Conservation (phyloP, 148 eudicot species). For the Dysphania ambrosioides region DNA sequence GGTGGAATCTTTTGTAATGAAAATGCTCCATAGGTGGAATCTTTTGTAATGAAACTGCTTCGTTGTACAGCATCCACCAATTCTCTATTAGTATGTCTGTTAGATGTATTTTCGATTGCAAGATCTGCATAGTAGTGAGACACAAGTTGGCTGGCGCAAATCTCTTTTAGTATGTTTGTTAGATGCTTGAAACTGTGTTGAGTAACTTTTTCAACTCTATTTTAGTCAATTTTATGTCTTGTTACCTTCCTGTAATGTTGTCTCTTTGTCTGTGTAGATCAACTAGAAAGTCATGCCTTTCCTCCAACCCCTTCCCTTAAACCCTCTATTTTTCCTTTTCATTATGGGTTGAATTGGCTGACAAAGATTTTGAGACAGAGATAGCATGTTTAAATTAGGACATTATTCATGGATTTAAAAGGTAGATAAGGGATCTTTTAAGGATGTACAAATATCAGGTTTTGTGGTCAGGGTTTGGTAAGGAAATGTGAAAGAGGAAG, state of each 20-base stretch:
- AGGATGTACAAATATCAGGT: too few relatives aligned
- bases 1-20: background rate
- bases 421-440: background rate
- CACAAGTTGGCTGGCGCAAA: background rate
- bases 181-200: background rate
- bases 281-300: background rate
- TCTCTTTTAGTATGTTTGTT: background rate
- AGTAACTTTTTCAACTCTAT: background rate
- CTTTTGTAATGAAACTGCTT: background rate
- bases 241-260: background rate
- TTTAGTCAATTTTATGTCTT: background rate
- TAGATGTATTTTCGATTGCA: background rate
- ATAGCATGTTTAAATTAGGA: background rate
- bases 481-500: too few relatives aligned
- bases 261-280: background rate
- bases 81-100: background rate
- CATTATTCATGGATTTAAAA: background rate
- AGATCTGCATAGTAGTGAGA: background rate
- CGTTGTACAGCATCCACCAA: background rate
- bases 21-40: background rate
- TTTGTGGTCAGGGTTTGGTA: too few relatives aligned
- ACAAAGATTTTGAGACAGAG: background rate
- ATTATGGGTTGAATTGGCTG: background rate
- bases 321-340: too few relatives aligned
- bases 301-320: background rate